Conservation (phyloP, 345 rosid genomes). For the Odontarrhena argentea region DNA sequence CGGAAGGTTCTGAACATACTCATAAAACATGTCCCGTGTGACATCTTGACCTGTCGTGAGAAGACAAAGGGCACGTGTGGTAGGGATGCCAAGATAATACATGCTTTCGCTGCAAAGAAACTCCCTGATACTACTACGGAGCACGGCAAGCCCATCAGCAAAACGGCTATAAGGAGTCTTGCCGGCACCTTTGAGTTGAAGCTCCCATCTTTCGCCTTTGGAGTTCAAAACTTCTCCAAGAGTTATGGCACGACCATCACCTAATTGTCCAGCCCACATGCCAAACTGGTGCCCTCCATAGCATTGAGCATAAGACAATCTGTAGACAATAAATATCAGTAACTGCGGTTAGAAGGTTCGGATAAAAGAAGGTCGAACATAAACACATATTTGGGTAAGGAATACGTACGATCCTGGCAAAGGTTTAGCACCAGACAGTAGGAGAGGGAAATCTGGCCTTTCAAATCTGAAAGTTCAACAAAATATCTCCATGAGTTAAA, state of each 20-base stretch:
- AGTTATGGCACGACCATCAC: constrained; percentile 97
- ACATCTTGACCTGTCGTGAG: constrained; percentile 91
- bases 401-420: constrained; percentile 75
- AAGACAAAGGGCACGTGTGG: constrained; percentile 93
- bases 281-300: constrained; percentile 99
- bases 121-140: constrained; percentile 95
- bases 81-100: constrained; percentile 93
- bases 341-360: constrained; percentile 18
- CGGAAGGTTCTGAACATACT: constrained; percentile 60
- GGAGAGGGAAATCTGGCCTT: constrained; percentile 78
- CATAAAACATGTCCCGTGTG: constrained; percentile 95
- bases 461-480: constrained; percentile 64
- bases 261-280: constrained; percentile 98
- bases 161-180: constrained; percentile 95
- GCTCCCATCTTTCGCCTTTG: constrained; percentile 91
- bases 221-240: constrained; percentile 85
- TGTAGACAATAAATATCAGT: constrained; percentile 37
- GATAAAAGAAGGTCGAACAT: constrained; percentile 1
- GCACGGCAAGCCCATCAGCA: constrained; percentile 97
- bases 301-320: constrained; percentile 88
- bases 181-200: constrained; percentile 98
- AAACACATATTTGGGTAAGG: constrained; percentile 12
- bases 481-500: constrained; percentile 4
- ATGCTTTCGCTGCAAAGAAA: constrained; percentile 95
- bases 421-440: constrained; percentile 74